Base-by-base conservation (phyloP, 192 early-diverging fungal species). In the Coemansia sp. region DNA sequence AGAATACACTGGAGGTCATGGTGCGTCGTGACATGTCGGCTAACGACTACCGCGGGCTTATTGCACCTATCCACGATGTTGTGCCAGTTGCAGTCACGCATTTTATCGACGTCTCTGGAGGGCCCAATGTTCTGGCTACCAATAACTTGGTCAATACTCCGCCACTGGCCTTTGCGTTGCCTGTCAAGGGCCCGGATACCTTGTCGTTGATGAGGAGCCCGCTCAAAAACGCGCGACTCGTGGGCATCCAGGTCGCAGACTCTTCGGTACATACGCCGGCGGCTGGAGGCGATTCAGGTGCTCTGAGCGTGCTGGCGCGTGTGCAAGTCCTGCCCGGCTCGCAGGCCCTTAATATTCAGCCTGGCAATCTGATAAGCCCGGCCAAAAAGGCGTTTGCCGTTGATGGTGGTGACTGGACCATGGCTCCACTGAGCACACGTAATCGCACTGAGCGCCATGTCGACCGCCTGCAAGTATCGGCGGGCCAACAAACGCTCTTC, bases 1-100 rank as follows among this genome's bases (percentile, higher is more conserved):
- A 38, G 0, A 59, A 65, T 13, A 61, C 56, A 10, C 55, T 81
- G 36, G 78, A 81, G 38, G 36, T 72, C 43, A 33, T 75, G 59
- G 20, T 81, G 64, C 78, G 72, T 42, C 73, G 78, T 47, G 66
- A 64, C 64, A 62, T 81, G 73, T 48, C 69, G 11, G 78, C 63
- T 25, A 81, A 81, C 64, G 78, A 81, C 42, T 81, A 61, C 61
- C 78, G 78, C 36, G 78, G 78, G 1, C 62, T 81, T 47, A 9
- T 11, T 6, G 25, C 23, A 7, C 78, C 78, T 7, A 25, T 81
- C 42, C 33, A 28, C 1, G 78, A 81, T 66, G 1, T 6, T 18
- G 38, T 25, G 0, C 53, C 67, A 2, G 78, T 64, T 7, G 18
- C 47, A 0, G 61, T 60, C 9, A 62, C 73, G 48, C 73, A 72